phyloP scores from a whole-genome alignment of 176 grass and related monocot genomes.

The Phoenix roebelenii region DNA sequence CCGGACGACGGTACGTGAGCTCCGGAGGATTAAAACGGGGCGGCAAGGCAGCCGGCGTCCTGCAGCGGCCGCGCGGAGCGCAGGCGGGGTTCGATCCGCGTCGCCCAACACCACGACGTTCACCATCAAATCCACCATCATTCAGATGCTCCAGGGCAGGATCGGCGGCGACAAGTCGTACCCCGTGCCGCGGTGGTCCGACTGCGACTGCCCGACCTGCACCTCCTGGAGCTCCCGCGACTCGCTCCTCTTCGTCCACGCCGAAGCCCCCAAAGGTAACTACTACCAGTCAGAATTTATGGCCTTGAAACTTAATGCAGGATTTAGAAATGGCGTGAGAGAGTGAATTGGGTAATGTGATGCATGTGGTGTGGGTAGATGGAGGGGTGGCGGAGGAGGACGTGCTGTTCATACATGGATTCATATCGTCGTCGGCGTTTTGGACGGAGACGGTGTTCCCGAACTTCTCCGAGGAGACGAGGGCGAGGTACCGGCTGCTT shows the following conservation, averaged over 20 bases:
- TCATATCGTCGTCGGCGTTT: constrained; percentile 46
- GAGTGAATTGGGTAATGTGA: too few species aligned
- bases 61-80: not conserved
- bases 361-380: constrained; percentile 11
- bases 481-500: constrained; percentile 37
- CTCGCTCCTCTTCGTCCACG: constrained; percentile 72
- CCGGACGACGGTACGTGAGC: constrained; percentile 12
- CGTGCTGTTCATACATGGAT: constrained; percentile 50
- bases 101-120: constrained; percentile 19
- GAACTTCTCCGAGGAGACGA: constrained; percentile 27
- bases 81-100: constrained; percentile 4
- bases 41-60: not conserved
- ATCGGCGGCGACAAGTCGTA: constrained; percentile 27
- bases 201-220: constrained; percentile 90
- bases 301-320: too few species aligned
- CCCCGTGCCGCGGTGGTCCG: constrained; percentile 67
- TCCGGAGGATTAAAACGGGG: constrained; percentile 23
- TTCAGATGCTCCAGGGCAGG: constrained; percentile 72
- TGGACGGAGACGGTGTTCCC: constrained; percentile 55
- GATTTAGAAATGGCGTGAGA: too few species aligned
- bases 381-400: constrained; percentile 32
- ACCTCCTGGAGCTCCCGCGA: constrained; percentile 39
- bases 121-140: constrained; percentile 67
- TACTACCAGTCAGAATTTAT: too few species aligned
- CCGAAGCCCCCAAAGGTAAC: constrained; percentile 49